phyloP scores from a whole-genome alignment of 2,329 filamentous ascomycete species.

The Calycina herbarum region DNA sequence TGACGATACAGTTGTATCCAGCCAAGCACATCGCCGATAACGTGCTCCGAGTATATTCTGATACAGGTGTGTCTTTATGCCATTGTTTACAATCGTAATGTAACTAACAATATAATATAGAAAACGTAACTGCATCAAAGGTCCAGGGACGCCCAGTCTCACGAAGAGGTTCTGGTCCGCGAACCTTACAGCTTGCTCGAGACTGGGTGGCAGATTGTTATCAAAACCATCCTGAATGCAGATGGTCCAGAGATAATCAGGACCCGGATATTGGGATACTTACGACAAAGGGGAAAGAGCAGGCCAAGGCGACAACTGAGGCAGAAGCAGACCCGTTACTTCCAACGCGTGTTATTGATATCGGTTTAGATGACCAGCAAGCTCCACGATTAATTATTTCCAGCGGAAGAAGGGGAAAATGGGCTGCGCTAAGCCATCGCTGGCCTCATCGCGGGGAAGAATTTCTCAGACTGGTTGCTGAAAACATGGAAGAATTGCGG shows the following conservation, averaged over 20 bases:
- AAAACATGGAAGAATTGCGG: background rate
- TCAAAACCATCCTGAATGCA: background rate
- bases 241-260: background rate
- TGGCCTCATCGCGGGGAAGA: background rate
- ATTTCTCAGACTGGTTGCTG: background rate
- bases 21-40: background rate
- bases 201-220: background rate
- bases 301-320: background rate
- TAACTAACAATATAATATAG: background rate
- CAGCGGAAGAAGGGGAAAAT: background rate
- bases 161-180: background rate
- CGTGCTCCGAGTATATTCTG: background rate
- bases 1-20: background rate
- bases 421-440: background rate
- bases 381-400: background rate
- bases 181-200: background rate
- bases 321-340: background rate
- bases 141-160: background rate
- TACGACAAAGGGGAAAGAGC: background rate
- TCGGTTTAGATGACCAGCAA: background rate
- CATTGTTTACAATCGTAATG: background rate
- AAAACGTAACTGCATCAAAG: background rate
- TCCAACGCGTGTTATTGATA: background rate
- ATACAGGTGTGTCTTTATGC: background rate
- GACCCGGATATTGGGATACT: background rate